Conservation (phyloP, 2,329 filamentous ascomycete genomes). For the Colletotrichum tropicicola region DNA sequence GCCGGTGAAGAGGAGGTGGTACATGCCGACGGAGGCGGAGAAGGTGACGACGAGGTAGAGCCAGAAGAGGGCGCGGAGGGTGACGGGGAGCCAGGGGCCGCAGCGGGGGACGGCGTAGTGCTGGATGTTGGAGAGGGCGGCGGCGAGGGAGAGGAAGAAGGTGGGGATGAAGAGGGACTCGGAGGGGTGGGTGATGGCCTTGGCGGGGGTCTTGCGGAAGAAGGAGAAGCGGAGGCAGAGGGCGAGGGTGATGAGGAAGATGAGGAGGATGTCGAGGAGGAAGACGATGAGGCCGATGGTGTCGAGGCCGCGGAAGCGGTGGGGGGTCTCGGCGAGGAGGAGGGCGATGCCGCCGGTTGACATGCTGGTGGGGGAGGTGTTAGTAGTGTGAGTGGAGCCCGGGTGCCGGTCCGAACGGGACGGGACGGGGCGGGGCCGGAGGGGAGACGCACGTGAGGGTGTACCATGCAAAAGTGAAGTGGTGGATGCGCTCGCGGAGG, state of each 20-base stretch:
- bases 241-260: conserved; percentile 53
- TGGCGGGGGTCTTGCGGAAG: conserved; percentile 54
- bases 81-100: conserved; percentile 58
- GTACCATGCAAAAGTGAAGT: conserved; percentile 66
- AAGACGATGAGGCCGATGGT: conserved; percentile 65
- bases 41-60: conserved; percentile 65
- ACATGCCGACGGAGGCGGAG: conserved; percentile 62
- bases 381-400: neutral
- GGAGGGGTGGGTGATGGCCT: conserved; percentile 56
- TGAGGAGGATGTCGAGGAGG: conserved; percentile 64
- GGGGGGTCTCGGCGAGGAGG: conserved; percentile 61
- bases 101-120: conserved; percentile 59
- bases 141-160: conserved; percentile 67
- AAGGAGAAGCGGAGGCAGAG: conserved; percentile 58
- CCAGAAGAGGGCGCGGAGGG: conserved; percentile 68
- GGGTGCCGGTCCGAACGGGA: neutral
- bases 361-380: conserved; percentile 22
- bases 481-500: conserved; percentile 39
- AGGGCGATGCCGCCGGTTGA: conserved; percentile 57
- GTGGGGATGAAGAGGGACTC: conserved; percentile 70
- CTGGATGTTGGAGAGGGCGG: conserved; percentile 63
- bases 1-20: conserved; percentile 64
- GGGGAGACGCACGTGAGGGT: conserved; percentile 44
- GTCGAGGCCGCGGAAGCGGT: conserved; percentile 59
- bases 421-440: neutral